A percentile compares a stretch with the other conserved stretches of the same genome.
Conservation (phyloP, 306 rosid species). For the Glycine soja region DNA sequence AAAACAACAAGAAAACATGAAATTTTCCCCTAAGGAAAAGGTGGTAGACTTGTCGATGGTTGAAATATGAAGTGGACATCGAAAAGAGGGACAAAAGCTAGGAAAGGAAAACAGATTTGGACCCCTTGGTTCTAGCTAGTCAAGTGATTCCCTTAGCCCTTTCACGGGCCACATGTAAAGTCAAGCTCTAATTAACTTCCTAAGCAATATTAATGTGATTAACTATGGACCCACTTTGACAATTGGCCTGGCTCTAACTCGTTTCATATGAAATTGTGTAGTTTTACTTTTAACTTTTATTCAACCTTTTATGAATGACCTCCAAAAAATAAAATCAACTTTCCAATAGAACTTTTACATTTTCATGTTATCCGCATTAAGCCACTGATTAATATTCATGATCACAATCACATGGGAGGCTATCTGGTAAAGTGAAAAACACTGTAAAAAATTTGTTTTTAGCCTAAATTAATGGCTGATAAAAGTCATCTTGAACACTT, state of each 20-base stretch:
- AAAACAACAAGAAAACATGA: not conserved
- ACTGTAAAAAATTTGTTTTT: too few species aligned
- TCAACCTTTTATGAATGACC: not conserved
- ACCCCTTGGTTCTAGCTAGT: not conserved
- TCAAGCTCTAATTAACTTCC: too few species aligned
- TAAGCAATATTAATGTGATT: not conserved
- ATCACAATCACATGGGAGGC: not conserved
- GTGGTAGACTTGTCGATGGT: not conserved
- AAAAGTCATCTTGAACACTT: too few species aligned
- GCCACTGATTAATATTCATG: not conserved
- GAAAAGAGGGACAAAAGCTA: conserved; percentile 9
- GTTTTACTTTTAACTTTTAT: not conserved
- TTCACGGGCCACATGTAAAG: not conserved
- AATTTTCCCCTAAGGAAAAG: not conserved
- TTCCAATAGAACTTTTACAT: not conserved
- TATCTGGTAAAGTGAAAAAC: not conserved
- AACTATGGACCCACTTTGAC: conserved; percentile 47
- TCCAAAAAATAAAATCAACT: not conserved
- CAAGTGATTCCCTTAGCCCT: not conserved
- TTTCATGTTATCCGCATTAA: not conserved
- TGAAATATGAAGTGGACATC: not conserved
- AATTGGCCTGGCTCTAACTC: conserved; percentile 25
- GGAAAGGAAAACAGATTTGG: not conserved
- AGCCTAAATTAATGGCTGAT: too few species aligned
- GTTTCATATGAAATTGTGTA: not conserved